These are phyloP conservation scores for Gastrolobium bilobum DNA, from an alignment of 306 rosid species.

Conservation along the genomic window DNA sequence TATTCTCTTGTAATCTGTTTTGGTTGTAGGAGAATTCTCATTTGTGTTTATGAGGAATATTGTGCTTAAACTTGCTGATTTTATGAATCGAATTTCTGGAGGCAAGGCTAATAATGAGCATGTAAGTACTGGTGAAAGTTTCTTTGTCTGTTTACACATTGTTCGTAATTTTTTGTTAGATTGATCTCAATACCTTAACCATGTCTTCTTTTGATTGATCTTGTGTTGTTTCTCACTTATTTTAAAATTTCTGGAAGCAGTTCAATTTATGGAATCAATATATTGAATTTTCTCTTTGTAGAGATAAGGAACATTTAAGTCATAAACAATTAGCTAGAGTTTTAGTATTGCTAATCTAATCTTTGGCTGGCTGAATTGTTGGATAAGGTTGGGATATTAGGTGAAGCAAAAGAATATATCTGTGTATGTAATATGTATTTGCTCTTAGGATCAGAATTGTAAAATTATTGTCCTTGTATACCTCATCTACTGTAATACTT, in stretches of 20 bases:
- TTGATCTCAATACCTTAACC: conserved; percentile 17
- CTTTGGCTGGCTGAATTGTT: not conserved
- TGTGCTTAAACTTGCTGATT: conserved; percentile 80
- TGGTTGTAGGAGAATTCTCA: conserved; percentile 77
- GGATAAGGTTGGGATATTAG: conserved; percentile 19
- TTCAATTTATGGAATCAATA: conserved; percentile 5
- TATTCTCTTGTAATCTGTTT: conserved; percentile 36
- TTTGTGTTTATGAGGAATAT: conserved; percentile 66
- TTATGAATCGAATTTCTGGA: conserved; percentile 58
- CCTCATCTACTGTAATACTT: not conserved
- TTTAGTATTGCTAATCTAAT: not conserved
- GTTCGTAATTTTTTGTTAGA: conserved; percentile 31
- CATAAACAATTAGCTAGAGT: not conserved
- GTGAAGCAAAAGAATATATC: conserved; percentile 6
- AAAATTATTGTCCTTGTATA: conserved; percentile 13
- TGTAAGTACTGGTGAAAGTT: conserved; percentile 63
- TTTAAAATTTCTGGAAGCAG: conserved; percentile 7
- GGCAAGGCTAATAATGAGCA: conserved; percentile 55
- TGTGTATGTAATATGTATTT: conserved; percentile 1
- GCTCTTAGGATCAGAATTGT: not conserved
- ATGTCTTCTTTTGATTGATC: conserved; percentile 7
- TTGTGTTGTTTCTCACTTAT: conserved; percentile 24
- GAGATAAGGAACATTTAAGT: not conserved
- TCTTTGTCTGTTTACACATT: conserved; percentile 6
- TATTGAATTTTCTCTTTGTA: not conserved